Evolutionary conservation across 345 rosid genomes (phyloP), one percentile per base, ranked within the genome.

Genomic region (Salix exigua): DNA sequence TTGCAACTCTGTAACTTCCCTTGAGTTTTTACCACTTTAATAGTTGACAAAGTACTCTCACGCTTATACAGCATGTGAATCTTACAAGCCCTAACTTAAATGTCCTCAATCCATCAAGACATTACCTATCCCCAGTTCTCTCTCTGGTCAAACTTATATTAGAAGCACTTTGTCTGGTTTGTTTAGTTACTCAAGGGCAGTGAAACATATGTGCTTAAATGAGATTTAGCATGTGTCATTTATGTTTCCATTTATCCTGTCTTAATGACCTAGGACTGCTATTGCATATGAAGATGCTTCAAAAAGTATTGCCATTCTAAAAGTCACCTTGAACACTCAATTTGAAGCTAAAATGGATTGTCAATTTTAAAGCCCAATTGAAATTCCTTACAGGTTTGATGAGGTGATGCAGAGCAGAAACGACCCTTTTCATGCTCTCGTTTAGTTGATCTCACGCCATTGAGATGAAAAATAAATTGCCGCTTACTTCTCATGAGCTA

Each of bases 361-460:
- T 9, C 33, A 67, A 18, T 55, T 55, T 55, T 9, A 9, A 55
- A 55, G n/a, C 26, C 53, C 66, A 25, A 7, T 6, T 60, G 30
- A 11, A 70, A 62, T 75, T 35, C 73, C 72, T 71, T 58, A 30
- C 79, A 75, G 79, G 79, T 44, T 75, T 12, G 14, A 17, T 33
- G 73, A 62, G 77, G 78, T 10, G 25, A 50, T 33, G 46, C 33
- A 2, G 44, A 50, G 55, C 60, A 28, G 61, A 26, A 64, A 66
- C 46, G 14, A 38, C 16, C 48, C 38, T 14, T n/a, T 55, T 40
- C 37, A 40, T 66, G 46, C 4, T 53, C 55, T 70, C 8, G 5
- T 69, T 64, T 53, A 50, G 40, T 13, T 21, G 58, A 48, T 71
- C 51, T 58, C 64, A 23, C 16, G 63, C 40, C 46, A 17, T 66